Evolutionary conservation across 2,329 filamentous ascomycete genomes (phyloP), one percentile per base, ranked within the genome.

Genomic region (Exophiala dermatitidis): DNA sequence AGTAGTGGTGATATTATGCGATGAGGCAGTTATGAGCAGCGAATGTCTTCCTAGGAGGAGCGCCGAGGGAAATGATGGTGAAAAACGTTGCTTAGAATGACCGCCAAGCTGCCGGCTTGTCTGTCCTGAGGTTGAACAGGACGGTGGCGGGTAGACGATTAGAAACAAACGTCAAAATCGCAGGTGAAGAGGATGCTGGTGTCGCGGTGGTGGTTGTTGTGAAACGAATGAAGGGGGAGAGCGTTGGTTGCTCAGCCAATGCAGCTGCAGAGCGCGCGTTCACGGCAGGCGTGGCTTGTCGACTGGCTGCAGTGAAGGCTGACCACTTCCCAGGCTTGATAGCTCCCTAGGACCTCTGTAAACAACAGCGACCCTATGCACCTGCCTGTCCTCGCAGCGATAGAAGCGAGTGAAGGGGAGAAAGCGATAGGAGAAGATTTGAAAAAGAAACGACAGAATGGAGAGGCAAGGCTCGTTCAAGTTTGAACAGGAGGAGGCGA

Each of bases 231-330:
- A 64, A 61, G 57, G 62, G 62, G 56, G 34, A 58, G 54, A 49
- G 57, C 42, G 42, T 50, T 58, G 58, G 64, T 65, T 63, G 63
- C 61, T 64, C 56, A 64, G 62, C 57, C 60, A 61, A 64, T 64
- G 58, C 54, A 55, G 57, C 53, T 53, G 53, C 51, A 55, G 56
- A 51, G 38, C 57, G 61, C 59, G 62, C 58, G 58, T 57, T 56
- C 56, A 56, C 52, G 61, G 58, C 52, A 61, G 55, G 58, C 55
- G 52, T 52, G 47, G 53, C 57, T 58, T 41, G 46, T 46, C 45
- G 48, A 43, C 52, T 30, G 48, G 32, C 3, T 19, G 44, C 41
- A 9, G 40, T 19, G 28, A 2, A 43, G 45, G 48, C 46, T 54
- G 48, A 42, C 48, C 34, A 48, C 41, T 59, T 50, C 50, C 46